Evolutionary conservation across 176 grass and related monocot species (phyloP).

Genomic region (Aegilops speltoides): DNA sequence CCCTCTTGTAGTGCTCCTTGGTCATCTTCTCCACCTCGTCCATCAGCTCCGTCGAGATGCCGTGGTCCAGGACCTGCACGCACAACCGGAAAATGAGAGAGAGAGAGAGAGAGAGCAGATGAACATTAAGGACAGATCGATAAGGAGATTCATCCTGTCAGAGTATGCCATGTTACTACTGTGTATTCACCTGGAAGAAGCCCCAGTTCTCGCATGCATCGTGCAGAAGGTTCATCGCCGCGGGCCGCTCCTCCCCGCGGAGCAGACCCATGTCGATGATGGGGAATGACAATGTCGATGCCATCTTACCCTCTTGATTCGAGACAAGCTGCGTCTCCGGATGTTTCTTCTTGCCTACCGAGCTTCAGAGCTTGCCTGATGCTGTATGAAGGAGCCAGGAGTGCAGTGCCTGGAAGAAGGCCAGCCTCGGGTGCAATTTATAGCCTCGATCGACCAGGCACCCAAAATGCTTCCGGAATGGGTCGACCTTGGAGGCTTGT

Average conservation of each 20-base stretch:
- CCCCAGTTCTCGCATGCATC: conserved; percentile 98
- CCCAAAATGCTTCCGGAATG: too few relatives aligned
- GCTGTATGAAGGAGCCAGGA: background rate
- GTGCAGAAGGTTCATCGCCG: conserved; percentile 56
- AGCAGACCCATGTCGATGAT: conserved; percentile 78
- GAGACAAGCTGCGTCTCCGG: background rate
- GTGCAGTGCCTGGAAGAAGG: conserved; percentile 3
- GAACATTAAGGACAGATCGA: background rate
- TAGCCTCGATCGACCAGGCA: background rate
- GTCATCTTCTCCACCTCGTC: conserved; percentile 87
- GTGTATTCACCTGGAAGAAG: conserved; percentile 72
- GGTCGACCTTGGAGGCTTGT: too few relatives aligned
- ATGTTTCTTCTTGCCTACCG: background rate
- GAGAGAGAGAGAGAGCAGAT: background rate
- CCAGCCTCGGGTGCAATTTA: conserved; percentile 12
- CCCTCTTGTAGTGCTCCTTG: conserved; percentile 78
- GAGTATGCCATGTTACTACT: background rate
- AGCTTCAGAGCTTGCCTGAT: background rate
- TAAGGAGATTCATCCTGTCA: background rate
- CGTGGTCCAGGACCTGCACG: conserved; percentile 68
- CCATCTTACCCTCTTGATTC: background rate
- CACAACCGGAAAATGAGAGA: background rate
- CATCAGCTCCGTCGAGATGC: conserved; percentile 75
- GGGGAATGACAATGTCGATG: conserved; percentile 40
- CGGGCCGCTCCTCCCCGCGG: conserved; percentile 40